Percentiles rank a stretch among this genome's conserved stretches.
phyloP scores from a whole-genome alignment of 352 stramenopile species.

The Phytophthora pini region DNA sequence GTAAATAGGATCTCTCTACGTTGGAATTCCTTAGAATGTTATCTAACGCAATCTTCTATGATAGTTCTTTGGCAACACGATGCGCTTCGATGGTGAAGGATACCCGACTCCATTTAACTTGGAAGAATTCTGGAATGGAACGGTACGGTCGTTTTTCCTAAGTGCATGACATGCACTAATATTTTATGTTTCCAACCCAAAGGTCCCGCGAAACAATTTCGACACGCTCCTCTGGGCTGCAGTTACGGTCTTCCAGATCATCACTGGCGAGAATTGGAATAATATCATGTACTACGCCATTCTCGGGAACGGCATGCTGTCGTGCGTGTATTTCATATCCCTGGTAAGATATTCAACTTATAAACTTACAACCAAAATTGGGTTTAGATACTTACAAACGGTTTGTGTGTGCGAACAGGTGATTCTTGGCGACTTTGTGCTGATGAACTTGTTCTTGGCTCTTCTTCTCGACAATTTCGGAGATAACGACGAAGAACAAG shows the following conservation, averaged over 20 bases:
- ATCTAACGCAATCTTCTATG: slow-evolving; percentile 1
- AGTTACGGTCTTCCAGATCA: slow-evolving; percentile 93
- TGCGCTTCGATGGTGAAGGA: slow-evolving; percentile 90
- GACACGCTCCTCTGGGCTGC: slow-evolving; percentile 84
- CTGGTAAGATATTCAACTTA: slow-evolving; percentile 44
- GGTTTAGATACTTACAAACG: slow-evolving; percentile 1
- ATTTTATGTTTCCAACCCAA: not conserved
- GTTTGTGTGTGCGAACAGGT: slow-evolving; percentile 41
- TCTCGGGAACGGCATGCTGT: slow-evolving; percentile 68
- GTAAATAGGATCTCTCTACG: slow-evolving; percentile 23
- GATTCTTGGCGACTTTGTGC: slow-evolving; percentile 91
- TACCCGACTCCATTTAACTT: slow-evolving; percentile 56
- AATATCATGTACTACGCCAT: slow-evolving; percentile 94
- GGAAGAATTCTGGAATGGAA: slow-evolving; percentile 67
- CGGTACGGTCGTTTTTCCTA: slow-evolving; percentile 31
- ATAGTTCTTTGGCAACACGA: slow-evolving; percentile 95
- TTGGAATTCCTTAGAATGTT: no score
- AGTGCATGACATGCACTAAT: not conserved
- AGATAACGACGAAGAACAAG: slow-evolving; percentile 65
- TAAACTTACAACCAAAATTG: not conserved
- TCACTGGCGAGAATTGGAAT: slow-evolving; percentile 96
- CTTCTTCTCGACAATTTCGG: slow-evolving; percentile 93
- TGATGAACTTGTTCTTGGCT: slow-evolving; percentile 96
- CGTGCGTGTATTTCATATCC: slow-evolving; percentile 88
- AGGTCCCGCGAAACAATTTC: slow-evolving; percentile 89